phyloP scores from a whole-genome alignment of 345 rosid genomes.

The Pseudoturritis turrita region DNA sequence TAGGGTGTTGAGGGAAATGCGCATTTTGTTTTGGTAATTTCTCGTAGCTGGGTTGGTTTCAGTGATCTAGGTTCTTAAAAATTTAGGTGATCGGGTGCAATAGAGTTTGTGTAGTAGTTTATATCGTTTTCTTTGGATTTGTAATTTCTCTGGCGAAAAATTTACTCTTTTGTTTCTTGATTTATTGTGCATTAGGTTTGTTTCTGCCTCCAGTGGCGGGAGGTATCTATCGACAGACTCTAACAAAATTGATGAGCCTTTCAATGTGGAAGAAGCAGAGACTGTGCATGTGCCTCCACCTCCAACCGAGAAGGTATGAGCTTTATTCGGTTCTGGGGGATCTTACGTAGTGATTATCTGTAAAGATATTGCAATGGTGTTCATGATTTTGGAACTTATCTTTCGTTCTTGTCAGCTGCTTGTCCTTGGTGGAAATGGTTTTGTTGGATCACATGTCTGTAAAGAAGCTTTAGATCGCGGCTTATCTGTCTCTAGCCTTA shows the following conservation, averaged over 20 bases:
- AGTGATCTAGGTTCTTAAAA: background rate
- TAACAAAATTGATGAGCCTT: constrained; percentile 68
- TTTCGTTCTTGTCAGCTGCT: constrained; percentile 53
- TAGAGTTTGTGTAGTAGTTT: background rate
- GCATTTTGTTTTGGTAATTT: background rate
- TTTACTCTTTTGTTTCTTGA: background rate
- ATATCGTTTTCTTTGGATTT: background rate
- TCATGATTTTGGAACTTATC: constrained; percentile 5
- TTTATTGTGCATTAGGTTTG: constrained; percentile 29
- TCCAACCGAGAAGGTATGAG: constrained; percentile 66
- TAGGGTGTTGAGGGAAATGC: background rate
- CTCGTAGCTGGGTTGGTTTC: background rate
- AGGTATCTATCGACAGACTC: constrained; percentile 70
- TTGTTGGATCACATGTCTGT: constrained; percentile 91
- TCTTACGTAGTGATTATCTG: background rate
- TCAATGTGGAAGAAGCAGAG: constrained; percentile 87
- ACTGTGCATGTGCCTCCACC: constrained; percentile 79
- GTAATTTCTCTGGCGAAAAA: background rate
- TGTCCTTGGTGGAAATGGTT: constrained; percentile 97
- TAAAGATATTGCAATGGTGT: background rate
- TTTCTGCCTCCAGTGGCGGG: constrained; percentile 33
- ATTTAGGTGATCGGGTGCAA: background rate
- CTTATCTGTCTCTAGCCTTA: constrained; percentile 76
- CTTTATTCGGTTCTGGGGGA: background rate
- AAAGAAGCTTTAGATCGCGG: constrained; percentile 85